Percentiles rank a stretch among this genome's conserved stretches.
These are phyloP conservation scores for Yarrowia alimentaria DNA, from an alignment of 805 yeast genomes.

Conservation along the genomic window DNA sequence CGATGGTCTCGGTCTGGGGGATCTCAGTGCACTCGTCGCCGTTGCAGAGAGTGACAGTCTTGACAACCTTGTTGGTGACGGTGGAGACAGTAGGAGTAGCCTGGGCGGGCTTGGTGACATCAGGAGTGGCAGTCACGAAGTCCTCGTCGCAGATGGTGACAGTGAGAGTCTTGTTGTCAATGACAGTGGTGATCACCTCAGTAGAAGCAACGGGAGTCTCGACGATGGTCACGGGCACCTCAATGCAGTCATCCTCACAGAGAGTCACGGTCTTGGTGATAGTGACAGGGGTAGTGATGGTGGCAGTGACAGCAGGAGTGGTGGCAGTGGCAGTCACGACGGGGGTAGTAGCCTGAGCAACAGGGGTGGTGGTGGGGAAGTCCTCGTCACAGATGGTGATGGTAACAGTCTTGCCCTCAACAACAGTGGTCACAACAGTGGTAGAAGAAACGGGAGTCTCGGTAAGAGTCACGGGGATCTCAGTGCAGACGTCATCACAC, in stretches of 20 bases:
- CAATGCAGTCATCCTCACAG: conserved; percentile 12
- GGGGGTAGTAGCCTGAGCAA: not conserved
- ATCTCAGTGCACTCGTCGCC: not conserved
- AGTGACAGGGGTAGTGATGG: not conserved
- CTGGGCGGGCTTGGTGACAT: too few relatives aligned
- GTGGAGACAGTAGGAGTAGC: not conserved
- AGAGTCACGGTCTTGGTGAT: conserved; percentile 17
- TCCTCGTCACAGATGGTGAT: conserved; percentile 6
- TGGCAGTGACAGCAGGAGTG: not conserved
- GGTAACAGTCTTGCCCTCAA: conserved; percentile 10
- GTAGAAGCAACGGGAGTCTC: not conserved
- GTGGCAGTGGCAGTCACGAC: not conserved
- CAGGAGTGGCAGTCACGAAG: not conserved
- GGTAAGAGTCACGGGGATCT: conserved; percentile 20
- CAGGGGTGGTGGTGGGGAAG: not conserved
- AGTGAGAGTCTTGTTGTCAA: conserved; percentile 12
- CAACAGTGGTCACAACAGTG: conserved; percentile 1
- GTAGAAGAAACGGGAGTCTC: conserved; percentile 17
- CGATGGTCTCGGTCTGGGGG: not conserved
- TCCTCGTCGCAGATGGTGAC: conserved; percentile 10
- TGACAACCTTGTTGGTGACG: not conserved
- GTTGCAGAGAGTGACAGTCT: conserved; percentile 3
- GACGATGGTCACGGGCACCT: conserved; percentile 20
- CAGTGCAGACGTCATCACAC: conserved; percentile 14
- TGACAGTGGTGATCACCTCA: conserved; percentile 2